Percentiles rank a stretch among this genome's conserved stretches.
Evolutionary conservation across 345 rosid species (phyloP).

Genomic region (Gossypium herbaceum): DNA sequence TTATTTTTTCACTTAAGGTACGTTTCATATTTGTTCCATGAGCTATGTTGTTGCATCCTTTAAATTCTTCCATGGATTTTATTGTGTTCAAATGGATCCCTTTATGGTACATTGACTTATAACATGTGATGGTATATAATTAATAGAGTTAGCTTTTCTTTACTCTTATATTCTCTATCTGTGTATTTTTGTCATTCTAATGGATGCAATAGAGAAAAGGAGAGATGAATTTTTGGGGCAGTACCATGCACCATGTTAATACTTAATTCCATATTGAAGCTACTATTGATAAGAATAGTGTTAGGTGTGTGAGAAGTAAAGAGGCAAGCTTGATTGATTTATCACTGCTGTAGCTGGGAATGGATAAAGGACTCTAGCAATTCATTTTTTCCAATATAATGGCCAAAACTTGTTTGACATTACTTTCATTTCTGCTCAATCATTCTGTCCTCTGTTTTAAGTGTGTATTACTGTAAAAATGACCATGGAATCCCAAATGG

Average conservation of each 20-base stretch:
- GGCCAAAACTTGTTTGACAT: neutral
- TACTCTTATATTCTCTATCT: neutral
- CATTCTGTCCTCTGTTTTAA: neutral
- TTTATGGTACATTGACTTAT: neutral
- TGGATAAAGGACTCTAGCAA: neutral
- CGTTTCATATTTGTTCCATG: slow-evolving; percentile 1
- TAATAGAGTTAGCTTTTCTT: neutral
- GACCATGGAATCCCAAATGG: neutral
- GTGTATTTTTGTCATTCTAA: neutral
- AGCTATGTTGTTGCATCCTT: neutral
- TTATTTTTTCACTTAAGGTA: slow-evolving; percentile 89
- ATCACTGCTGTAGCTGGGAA: neutral
- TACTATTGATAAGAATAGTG: neutral
- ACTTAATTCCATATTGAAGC: neutral
- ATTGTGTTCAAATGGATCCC: neutral
- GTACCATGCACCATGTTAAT: neutral
- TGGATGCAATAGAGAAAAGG: neutral
- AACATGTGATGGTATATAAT: neutral
- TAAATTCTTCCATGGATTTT: neutral
- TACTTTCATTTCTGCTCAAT: neutral
- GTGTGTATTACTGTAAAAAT: slow-evolving; percentile 6
- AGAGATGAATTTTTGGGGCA: neutral
- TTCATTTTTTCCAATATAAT: neutral
- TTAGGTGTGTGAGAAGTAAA: neutral
- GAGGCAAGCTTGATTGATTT: neutral